Percentiles rank a stretch among this genome's conserved stretches.
Evolutionary conservation across 495 filamentous ascomycete genomes (phyloP).

Genomic region (Penicillium salamii): DNA sequence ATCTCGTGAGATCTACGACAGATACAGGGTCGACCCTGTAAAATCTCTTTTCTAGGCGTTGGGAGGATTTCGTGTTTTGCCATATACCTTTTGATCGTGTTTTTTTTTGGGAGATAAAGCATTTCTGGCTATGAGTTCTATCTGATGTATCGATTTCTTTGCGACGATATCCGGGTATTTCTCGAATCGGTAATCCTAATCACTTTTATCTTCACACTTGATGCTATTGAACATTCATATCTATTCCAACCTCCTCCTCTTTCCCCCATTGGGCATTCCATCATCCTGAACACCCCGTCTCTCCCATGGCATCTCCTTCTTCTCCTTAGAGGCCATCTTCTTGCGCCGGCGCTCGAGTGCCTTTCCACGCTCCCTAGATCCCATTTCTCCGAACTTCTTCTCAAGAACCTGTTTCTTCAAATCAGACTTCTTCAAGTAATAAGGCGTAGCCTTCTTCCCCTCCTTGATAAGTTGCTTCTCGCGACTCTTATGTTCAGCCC

Average conservation of each 20-base stretch:
- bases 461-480: constrained; percentile 80
- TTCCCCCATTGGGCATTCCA: constrained; percentile 20
- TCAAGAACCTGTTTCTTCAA: constrained; percentile 79
- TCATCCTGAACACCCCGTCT: constrained; percentile 48
- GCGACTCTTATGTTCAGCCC: constrained; percentile 68
- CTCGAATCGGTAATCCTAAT: constrained; percentile 7
- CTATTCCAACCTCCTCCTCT: constrained; percentile 35
- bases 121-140: constrained; percentile 19
- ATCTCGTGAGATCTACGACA: constrained; percentile 20
- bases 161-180: not conserved
- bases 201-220: too few relatives aligned
- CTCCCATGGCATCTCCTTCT: constrained; percentile 69
- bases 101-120: constrained; percentile 16
- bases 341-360: constrained; percentile 79
- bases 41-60: constrained; percentile 17
- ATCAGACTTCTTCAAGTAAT: constrained; percentile 86
- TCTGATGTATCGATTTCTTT: constrained; percentile 12
- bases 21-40: constrained; percentile 11
- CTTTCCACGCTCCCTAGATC: constrained; percentile 74
- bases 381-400: constrained; percentile 76
- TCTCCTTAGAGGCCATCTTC: constrained; percentile 78
- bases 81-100: constrained; percentile 28
- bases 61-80: constrained; percentile 15
- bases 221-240: not conserved
- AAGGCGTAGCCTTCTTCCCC: constrained; percentile 90